These are phyloP conservation scores for Juglanconis sp. DNA, from an alignment of 2,329 filamentous ascomycete species.

Conservation along the genomic window DNA sequence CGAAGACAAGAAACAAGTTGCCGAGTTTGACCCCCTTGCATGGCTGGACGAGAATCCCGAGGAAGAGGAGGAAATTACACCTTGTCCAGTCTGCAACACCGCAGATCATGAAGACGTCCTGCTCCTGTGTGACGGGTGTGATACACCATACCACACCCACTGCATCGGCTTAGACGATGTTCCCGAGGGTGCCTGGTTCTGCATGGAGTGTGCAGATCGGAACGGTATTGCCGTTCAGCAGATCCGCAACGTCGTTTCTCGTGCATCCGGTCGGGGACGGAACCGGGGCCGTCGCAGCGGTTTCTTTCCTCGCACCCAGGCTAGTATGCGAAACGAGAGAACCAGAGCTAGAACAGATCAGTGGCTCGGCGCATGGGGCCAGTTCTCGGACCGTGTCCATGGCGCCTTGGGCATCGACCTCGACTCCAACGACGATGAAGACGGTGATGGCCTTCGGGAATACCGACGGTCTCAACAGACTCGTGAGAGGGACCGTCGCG, in stretches of 20 bases:
- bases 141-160: conserved; percentile 85
- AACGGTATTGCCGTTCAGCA: conserved; percentile 38
- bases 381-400: conserved; percentile 58
- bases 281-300: conserved; percentile 26
- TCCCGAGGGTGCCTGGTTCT: conserved; percentile 82
- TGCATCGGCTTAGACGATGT: conserved; percentile 80
- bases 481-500: conserved; percentile 52
- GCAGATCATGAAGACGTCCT: conserved; percentile 79
- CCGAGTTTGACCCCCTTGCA: conserved; percentile 78
- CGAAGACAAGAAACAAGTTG: conserved; percentile 82
- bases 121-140: conserved; percentile 87
- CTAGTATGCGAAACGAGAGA: conserved; percentile 53
- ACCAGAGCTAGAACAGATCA: conserved; percentile 69
- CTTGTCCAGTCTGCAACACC: conserved; percentile 81
- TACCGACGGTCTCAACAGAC: conserved; percentile 52
- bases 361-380: conserved; percentile 84
- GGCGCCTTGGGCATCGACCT: conserved; percentile 73
- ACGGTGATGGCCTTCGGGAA: conserved; percentile 48
- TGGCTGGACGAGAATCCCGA: conserved; percentile 71
- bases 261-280: conserved; percentile 21
- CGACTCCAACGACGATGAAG: conserved; percentile 83
- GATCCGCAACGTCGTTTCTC: conserved; percentile 23
- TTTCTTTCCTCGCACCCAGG: conserved; percentile 53
- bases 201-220: conserved; percentile 70
- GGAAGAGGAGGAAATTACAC: conserved; percentile 65